Conservation (phyloP, 2,329 filamentous ascomycete genomes). For the Botrytis sinoallii region DNA sequence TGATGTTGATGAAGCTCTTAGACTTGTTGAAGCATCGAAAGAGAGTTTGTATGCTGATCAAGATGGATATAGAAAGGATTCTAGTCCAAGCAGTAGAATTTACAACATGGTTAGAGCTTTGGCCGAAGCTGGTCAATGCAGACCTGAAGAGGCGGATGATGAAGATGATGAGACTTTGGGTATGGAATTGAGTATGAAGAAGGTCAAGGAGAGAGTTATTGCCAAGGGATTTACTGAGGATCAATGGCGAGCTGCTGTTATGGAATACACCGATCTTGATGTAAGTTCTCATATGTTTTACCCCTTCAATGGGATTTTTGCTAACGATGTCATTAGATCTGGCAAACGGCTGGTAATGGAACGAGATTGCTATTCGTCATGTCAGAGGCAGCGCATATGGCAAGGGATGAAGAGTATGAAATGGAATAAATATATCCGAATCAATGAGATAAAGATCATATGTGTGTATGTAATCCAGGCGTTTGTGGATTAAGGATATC, state of each 20-base stretch:
- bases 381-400: constrained; percentile 46
- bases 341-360: constrained; percentile 73
- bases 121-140: constrained; percentile 72
- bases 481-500: constrained; percentile 16
- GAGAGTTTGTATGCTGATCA: constrained; percentile 77
- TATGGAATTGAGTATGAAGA: constrained; percentile 79
- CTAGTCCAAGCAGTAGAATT: constrained; percentile 83
- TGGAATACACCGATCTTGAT: constrained; percentile 84
- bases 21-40: constrained; percentile 90
- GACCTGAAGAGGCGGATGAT: constrained; percentile 47
- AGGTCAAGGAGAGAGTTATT: constrained; percentile 86
- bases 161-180: constrained; percentile 67
- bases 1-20: constrained; percentile 92
- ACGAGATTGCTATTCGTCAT: constrained; percentile 70
- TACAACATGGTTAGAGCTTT: constrained; percentile 91
- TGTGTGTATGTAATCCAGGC: constrained; percentile 13
- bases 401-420: constrained; percentile 32
- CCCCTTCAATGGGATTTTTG: constrained; percentile 25
- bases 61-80: constrained; percentile 58
- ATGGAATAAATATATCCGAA: constrained; percentile 25
- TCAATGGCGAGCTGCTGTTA: constrained; percentile 80
- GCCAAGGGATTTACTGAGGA: constrained; percentile 97
- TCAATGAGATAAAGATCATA: neutral
- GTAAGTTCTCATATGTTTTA: constrained; percentile 57
- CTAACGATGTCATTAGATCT: constrained; percentile 52